Conservation (phyloP, 2,329 filamentous ascomycete genomes). For the Fusarium piperis region DNA sequence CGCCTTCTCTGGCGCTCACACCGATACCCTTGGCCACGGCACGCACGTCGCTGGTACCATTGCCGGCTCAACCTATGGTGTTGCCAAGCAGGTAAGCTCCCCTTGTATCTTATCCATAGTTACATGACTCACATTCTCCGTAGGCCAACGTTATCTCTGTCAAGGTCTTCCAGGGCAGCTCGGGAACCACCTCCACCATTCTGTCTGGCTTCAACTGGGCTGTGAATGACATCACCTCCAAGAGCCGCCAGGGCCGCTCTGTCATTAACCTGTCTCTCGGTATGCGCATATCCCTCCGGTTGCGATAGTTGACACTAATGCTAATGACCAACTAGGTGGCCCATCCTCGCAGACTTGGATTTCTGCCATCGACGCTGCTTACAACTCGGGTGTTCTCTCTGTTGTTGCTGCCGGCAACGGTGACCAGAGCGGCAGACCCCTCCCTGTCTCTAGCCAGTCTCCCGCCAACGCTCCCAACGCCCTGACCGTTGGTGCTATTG, state of each 20-base stretch:
- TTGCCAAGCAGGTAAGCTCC: slow-evolving; percentile 51
- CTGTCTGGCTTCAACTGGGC: slow-evolving; percentile 55
- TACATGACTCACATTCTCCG: background rate
- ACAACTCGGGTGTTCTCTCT: slow-evolving; percentile 53
- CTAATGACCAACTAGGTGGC: slow-evolving; percentile 41
- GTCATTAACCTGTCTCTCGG: slow-evolving; percentile 57
- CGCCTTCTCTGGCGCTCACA: slow-evolving; percentile 46
- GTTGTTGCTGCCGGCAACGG: slow-evolving; percentile 60
- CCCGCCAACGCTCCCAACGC: slow-evolving; percentile 56
- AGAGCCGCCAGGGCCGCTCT: slow-evolving; percentile 44
- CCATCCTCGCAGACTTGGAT: slow-evolving; percentile 48
- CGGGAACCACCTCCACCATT: slow-evolving; percentile 44
- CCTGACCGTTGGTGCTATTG: slow-evolving; percentile 61
- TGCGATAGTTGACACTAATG: no score
- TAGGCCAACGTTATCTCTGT: slow-evolving; percentile 47
- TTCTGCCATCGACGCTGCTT: slow-evolving; percentile 53
- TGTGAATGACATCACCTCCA: slow-evolving; percentile 47
- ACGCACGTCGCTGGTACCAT: slow-evolving; percentile 55
- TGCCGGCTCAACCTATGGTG: slow-evolving; percentile 53
- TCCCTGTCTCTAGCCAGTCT: slow-evolving; percentile 55
- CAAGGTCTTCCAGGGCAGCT: slow-evolving; percentile 35
- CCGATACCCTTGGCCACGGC: slow-evolving; percentile 52
- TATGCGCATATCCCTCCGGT: background rate
- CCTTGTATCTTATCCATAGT: background rate
- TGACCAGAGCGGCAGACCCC: slow-evolving; percentile 37